Conservation (phyloP, 2,329 filamentous ascomycete species). For the Apiospora malaysiana region DNA sequence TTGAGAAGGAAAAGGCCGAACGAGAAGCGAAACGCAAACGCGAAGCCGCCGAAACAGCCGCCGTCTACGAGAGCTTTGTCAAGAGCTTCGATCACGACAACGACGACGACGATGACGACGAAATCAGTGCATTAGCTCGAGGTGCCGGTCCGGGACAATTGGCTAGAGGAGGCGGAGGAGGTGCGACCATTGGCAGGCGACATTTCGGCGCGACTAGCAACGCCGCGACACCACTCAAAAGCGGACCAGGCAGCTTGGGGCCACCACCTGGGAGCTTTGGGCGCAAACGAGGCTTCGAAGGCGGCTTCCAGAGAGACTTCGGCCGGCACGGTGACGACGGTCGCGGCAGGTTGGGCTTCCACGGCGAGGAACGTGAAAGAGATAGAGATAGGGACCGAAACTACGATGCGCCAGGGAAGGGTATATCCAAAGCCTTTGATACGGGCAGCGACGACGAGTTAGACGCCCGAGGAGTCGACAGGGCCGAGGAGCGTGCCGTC, state of each 20-base stretch:
- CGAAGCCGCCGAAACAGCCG: constrained; percentile 86
- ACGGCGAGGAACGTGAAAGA: constrained; percentile 43
- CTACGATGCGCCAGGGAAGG: constrained; percentile 48
- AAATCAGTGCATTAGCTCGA: constrained; percentile 29
- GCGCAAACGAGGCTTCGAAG: constrained; percentile 61
- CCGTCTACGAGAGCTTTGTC: constrained; percentile 85
- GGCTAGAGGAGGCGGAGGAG: constrained; percentile 39
- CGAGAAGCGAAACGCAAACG: constrained; percentile 85
- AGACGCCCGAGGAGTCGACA: constrained; percentile 49
- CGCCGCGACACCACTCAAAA: constrained; percentile 55
- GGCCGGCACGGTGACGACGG: constrained; percentile 40
- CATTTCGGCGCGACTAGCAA: constrained; percentile 67
- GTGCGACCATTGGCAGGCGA: constrained; percentile 53
- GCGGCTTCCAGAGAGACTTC: constrained; percentile 46
- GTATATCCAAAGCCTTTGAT: constrained; percentile 74
- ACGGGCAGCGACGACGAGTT: constrained; percentile 65
- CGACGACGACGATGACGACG: constrained; percentile 48
- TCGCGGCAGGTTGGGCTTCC: constrained; percentile 45
- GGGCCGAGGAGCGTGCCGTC: constrained; percentile 63
- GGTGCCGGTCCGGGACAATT: constrained; percentile 35
- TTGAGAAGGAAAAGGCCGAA: constrained; percentile 87
- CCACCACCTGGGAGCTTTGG: constrained; percentile 54
- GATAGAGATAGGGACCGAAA: constrained; percentile 23
- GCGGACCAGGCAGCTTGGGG: constrained; percentile 67
- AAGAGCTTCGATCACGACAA: constrained; percentile 75